Percentiles rank a stretch among this genome's conserved stretches.
phyloP scores from a whole-genome alignment of 148 eudicot genomes.

The Tetragonia tetragonoides region DNA sequence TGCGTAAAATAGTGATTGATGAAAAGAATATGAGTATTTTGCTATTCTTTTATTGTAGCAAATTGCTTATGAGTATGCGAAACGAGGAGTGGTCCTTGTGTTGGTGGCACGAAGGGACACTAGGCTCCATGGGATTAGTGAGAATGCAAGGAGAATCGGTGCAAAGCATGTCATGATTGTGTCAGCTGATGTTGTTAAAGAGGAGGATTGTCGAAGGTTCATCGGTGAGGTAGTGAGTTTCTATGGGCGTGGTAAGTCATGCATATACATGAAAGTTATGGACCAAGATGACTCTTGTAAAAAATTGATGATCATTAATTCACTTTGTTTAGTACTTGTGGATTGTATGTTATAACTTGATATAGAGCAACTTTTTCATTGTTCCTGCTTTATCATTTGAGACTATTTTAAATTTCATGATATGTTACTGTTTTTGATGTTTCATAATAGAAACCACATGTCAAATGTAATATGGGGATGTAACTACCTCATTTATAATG shows the following conservation, averaged over 20 bases:
- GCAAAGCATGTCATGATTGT: conserved; percentile 75
- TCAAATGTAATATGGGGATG: too few relatives aligned
- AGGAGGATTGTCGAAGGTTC: conserved; percentile 85
- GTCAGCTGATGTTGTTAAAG: conserved; percentile 95
- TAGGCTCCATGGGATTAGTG: conserved; percentile 66
- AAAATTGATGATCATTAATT: too few relatives aligned
- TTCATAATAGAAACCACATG: too few relatives aligned
- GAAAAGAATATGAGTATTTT: background rate
- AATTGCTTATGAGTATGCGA: conserved; percentile 89
- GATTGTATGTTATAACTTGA: too few relatives aligned
- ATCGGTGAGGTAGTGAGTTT: conserved; percentile 58
- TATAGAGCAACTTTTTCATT: too few relatives aligned
- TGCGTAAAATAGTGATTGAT: too few relatives aligned
- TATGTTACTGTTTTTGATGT: too few relatives aligned
- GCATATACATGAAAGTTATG: background rate
- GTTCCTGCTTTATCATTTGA: too few relatives aligned
- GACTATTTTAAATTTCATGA: too few relatives aligned
- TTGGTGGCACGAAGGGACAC: conserved; percentile 75
- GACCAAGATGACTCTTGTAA: too few relatives aligned
- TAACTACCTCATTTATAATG: background rate
- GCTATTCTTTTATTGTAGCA: conserved; percentile 36
- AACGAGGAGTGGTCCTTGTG: conserved; percentile 68
- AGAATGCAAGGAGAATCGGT: conserved; percentile 66
- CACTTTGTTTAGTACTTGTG: too few relatives aligned
- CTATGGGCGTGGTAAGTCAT: conserved; percentile 62